Percentiles rank a stretch among this genome's conserved stretches.
These are phyloP conservation scores for Yamadazyma nakazawae DNA, from an alignment of 805 yeast genomes.

Conservation along the genomic window DNA sequence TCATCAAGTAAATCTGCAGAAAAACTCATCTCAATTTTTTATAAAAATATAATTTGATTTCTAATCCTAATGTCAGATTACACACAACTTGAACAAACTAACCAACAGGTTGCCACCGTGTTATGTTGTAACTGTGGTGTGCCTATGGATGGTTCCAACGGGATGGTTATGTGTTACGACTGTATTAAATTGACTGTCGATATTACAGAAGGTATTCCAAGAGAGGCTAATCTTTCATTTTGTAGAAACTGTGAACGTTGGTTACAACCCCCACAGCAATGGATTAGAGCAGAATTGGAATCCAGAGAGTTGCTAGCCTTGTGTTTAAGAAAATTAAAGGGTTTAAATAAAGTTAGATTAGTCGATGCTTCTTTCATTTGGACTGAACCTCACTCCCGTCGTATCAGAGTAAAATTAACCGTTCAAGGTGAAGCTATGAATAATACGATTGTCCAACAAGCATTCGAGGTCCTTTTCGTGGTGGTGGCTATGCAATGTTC, in stretches of 20 bases:
- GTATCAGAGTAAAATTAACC: conserved; percentile 85
- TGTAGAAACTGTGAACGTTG: conserved; percentile 97
- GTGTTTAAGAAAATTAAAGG: conserved; percentile 83
- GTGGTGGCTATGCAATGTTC: conserved; percentile 97
- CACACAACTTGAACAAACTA: conserved; percentile 36
- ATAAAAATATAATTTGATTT: neutral
- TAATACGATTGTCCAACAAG: conserved; percentile 88
- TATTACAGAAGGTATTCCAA: conserved; percentile 85
- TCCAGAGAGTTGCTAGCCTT: conserved; percentile 89
- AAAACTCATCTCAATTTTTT: conserved; percentile 11
- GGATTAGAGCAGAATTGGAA: conserved; percentile 89
- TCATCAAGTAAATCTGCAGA: neutral
- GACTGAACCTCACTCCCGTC: conserved; percentile 99
- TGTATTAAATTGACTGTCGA: conserved; percentile 93
- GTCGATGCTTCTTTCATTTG: conserved; percentile 94
- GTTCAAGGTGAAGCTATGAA: conserved; percentile 96
- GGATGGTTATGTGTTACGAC: conserved; percentile 94
- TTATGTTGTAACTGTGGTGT: conserved; percentile 98
- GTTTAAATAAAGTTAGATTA: conserved; percentile 78
- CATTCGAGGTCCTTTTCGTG: conserved; percentile 89
- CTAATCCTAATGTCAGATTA: conserved; percentile 42
- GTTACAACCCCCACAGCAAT: conserved; percentile 89
- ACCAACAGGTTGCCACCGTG: conserved; percentile 64
- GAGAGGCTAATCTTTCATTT: conserved; percentile 90
- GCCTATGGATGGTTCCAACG: conserved; percentile 94